Percentiles rank a stretch among this genome's conserved stretches.
These are phyloP conservation scores for Malus fusca DNA, from an alignment of 306 rosid species.

Conservation along the genomic window DNA sequence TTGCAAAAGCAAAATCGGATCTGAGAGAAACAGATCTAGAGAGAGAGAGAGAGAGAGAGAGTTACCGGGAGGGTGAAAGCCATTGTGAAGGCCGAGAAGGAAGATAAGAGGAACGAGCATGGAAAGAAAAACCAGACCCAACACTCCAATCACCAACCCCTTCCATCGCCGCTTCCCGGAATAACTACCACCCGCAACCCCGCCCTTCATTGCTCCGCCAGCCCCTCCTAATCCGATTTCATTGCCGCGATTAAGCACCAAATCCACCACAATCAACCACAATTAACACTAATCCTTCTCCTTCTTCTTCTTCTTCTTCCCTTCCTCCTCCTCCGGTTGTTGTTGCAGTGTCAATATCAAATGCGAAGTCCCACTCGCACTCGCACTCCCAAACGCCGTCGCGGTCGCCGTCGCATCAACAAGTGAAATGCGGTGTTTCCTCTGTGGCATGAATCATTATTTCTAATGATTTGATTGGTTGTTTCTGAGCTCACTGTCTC, in stretches of 20 bases:
- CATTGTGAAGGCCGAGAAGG: conserved; percentile 86
- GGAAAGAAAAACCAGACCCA: conserved; percentile 83
- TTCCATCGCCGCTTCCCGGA: conserved; percentile 76
- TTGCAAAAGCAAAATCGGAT: conserved; percentile 4
- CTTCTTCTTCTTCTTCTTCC: background rate
- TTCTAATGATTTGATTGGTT: background rate
- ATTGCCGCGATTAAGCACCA: background rate
- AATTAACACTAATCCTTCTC: background rate
- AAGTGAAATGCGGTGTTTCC: background rate
- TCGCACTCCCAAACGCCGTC: background rate
- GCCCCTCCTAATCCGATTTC: conserved; percentile 2
- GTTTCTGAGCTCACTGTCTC: background rate
- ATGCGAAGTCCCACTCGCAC: background rate
- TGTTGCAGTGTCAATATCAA: background rate
- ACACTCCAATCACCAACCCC: conserved; percentile 77
- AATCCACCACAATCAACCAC: background rate
- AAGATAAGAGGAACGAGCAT: conserved; percentile 96
- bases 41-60: background rate
- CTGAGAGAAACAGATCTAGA: conserved; percentile 47
- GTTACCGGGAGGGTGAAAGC: conserved; percentile 76
- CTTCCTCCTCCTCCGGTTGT: no score
- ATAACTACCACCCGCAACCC: conserved; percentile 36
- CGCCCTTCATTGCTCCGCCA: conserved; percentile 45
- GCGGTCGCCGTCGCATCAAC: background rate
- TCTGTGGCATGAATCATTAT: background rate